Base-by-base conservation (phyloP, 106 monocot species). In the Phalaenopsis aphrodite region DNA sequence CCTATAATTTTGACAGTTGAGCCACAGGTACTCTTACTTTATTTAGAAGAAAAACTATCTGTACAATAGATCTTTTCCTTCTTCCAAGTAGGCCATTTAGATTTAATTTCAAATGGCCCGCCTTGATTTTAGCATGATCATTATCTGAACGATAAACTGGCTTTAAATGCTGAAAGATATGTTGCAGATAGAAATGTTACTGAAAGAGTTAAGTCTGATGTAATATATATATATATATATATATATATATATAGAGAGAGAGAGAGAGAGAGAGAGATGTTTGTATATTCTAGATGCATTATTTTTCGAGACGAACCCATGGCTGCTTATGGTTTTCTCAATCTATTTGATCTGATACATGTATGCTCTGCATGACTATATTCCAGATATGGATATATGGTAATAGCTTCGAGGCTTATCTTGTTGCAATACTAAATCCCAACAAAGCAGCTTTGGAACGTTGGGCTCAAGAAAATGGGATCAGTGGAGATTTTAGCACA, bases 371-470 rank as follows among this genome's bases (percentile, higher is more conserved):
- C 64, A n/a, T 23, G 21, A 64, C 9, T 14, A 39, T 69, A 14
- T 69, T 69, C 30, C 88, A 98, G 97, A 94, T 98, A 85, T 98
- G 97, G 97, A 71, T 98, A 9, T 98, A 98, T 81, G 97, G 97
- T 46, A 94, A 92, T 77, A 98, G 97, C 83, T 98, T 98, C 56
- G 88, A 98, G 79, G 89, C 97, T 18, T 92, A 41, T 65, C 92
- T 98, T 72, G 86, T 98, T 79, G 92, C 92, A 14, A 81, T 98
- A 79, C 67, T 85, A 48, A 98, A 94, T 85, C 97, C 97, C 42
- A 76, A 91, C 72, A 47, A 89, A 77, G 82, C 80, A 85, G 88
- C 91, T 84, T 89, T 98, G 42, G 89, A 89, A 79, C 81, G 38
- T 18, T 98, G 97, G 97, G 97, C 97, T 41, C 68, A 67, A 78